Percentiles rank a stretch among this genome's conserved stretches.
These are phyloP conservation scores for Botrytis elliptica DNA, from an alignment of 2,329 filamentous ascomycete species.

Conservation along the genomic window DNA sequence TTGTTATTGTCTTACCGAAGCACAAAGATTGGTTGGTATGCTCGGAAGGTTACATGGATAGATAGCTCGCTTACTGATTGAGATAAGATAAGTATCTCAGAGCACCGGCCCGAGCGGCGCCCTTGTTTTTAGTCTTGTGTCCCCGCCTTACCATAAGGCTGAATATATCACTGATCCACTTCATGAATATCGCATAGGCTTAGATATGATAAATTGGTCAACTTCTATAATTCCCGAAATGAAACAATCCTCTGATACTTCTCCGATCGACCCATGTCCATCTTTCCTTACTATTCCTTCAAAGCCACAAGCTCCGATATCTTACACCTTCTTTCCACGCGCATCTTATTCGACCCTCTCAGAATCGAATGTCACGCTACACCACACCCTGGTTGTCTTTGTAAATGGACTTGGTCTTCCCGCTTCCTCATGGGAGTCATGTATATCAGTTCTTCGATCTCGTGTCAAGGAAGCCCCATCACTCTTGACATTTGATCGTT, in stretches of 20 bases:
- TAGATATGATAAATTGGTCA: neutral
- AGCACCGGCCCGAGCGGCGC: neutral
- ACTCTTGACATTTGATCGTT: conserved; percentile 40
- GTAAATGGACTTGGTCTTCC: conserved; percentile 39
- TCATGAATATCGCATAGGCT: neutral
- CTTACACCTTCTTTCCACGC: conserved; percentile 34
- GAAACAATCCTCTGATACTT: neutral
- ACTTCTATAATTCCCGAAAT: neutral
- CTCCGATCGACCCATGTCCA: conserved; percentile 1
- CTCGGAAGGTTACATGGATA: neutral
- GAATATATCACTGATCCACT: conserved; percentile 3
- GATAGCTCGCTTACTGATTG: neutral
- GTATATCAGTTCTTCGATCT: conserved; percentile 34
- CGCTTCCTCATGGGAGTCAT: conserved; percentile 34
- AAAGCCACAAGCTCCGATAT: conserved; percentile 38
- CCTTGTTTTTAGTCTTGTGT: neutral
- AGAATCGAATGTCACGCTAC: conserved; percentile 7
- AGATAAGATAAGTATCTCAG: conserved; percentile 10
- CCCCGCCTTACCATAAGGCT: conserved; percentile 8
- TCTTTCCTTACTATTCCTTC: conserved; percentile 32
- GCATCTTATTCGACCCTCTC: conserved; percentile 25
- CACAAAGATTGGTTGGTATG: neutral
- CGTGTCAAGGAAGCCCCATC: conserved; percentile 30
- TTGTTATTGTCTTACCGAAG: conserved; percentile 8
- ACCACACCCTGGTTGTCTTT: conserved; percentile 34